These are phyloP conservation scores for Claviceps arundinis DNA, from an alignment of 2,329 filamentous ascomycete species.

Conservation along the genomic window DNA sequence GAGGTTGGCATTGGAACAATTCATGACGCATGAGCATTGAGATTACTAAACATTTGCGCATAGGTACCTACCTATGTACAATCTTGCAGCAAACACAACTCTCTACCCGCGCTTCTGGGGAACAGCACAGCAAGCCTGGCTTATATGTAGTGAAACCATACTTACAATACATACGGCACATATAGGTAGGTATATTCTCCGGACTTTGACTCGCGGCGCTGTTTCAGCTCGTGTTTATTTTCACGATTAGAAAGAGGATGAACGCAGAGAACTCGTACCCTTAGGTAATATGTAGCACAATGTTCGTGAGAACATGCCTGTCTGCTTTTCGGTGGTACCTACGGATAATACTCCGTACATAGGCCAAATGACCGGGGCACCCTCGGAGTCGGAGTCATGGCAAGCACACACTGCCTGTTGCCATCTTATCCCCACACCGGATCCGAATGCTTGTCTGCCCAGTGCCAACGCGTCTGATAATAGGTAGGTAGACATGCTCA, in stretches of 20 bases:
- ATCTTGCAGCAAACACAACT: not conserved
- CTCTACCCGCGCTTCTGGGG: not conserved
- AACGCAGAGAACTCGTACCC: not conserved
- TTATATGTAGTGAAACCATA: not conserved
- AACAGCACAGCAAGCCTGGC: not conserved
- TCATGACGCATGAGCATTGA: not conserved
- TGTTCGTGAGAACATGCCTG: not conserved
- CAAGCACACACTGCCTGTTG: not conserved
- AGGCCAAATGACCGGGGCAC: not conserved
- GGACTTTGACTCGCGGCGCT: not conserved
- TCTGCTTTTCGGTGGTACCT: not conserved
- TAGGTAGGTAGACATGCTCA: not conserved
- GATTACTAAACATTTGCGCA: not conserved
- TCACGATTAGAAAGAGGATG: not conserved
- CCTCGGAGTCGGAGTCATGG: not conserved
- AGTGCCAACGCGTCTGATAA: not conserved
- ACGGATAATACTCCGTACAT: not conserved
- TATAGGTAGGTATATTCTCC: no score
- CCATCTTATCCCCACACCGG: not conserved
- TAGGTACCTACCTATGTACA: not conserved
- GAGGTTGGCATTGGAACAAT: not conserved
- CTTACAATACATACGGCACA: no score
- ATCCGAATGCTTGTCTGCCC: not conserved
- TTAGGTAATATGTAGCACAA: not conserved
- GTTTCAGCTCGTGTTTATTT: not conserved